Evolutionary conservation across 176 grass and related monocot genomes (phyloP).

Genomic region (Secale cereale): DNA sequence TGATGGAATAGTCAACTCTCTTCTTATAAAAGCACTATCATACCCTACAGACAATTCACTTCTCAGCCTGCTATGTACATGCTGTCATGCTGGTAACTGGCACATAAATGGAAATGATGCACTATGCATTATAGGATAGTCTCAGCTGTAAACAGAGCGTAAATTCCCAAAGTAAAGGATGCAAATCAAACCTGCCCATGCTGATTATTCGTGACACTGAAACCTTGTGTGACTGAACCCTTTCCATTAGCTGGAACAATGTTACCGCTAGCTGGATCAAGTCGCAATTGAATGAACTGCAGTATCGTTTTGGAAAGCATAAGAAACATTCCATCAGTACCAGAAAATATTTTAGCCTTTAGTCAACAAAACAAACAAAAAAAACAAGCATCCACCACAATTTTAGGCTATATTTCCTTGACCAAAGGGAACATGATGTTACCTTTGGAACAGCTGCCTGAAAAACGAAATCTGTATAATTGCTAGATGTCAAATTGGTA

Average conservation of each 20-base stretch:
- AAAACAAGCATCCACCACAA: background rate
- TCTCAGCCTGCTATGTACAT: background rate
- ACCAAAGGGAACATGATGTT: slow-evolving; percentile 7
- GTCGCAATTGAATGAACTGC: slow-evolving; percentile 80
- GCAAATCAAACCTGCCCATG: slow-evolving; percentile 68
- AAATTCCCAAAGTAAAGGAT: background rate
- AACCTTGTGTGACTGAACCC: slow-evolving; percentile 68
- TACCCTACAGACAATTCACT: background rate
- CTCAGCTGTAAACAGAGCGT: background rate
- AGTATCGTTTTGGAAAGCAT: slow-evolving; percentile 8
- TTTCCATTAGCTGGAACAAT: slow-evolving; percentile 60
- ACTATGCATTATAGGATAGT: background rate
- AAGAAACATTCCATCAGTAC: slow-evolving; percentile 11
- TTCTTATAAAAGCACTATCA: background rate
- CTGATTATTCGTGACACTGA: slow-evolving; percentile 76
- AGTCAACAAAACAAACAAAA: background rate
- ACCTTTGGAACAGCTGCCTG: slow-evolving; percentile 99
- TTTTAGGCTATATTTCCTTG: background rate
- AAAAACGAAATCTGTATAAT: slow-evolving; percentile 81
- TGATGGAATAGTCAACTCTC: background rate
- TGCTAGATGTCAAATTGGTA: slow-evolving; percentile 78
- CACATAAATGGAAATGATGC: background rate
- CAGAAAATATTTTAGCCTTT: background rate
- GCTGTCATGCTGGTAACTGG: background rate
- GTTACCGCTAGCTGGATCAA: slow-evolving; percentile 79